Evolutionary conservation across 352 stramenopile genomes (phyloP).

Genomic region (Globisporangium cederbergense): DNA sequence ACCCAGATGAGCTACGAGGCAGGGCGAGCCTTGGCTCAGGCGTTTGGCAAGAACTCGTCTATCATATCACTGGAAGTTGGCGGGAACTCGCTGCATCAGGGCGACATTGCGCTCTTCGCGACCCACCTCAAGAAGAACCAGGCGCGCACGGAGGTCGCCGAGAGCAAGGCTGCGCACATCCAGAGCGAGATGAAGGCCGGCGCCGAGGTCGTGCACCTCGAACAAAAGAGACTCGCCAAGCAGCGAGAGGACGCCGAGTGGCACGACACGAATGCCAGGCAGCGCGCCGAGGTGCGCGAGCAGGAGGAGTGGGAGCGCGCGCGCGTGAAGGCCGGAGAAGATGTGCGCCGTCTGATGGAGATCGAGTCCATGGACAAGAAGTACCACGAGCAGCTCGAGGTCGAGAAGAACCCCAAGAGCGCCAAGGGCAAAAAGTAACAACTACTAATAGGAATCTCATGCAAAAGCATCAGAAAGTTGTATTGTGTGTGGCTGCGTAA

Average conservation of each 20-base stretch:
- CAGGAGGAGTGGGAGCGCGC: conserved; percentile 54
- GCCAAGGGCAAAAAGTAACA: conserved; percentile 54
- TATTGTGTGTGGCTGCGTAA: neutral
- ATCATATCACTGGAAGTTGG: conserved; percentile 52
- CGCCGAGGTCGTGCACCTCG: conserved; percentile 25
- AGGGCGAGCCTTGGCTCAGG: conserved; percentile 35
- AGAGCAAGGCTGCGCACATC: conserved; percentile 26
- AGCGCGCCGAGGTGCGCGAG: conserved; percentile 40
- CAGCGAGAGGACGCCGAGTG: conserved; percentile 37
- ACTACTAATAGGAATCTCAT: neutral
- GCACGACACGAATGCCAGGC: conserved; percentile 51
- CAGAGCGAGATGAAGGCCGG: conserved; percentile 26
- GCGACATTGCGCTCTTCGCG: conserved; percentile 42
- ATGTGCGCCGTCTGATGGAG: conserved; percentile 40
- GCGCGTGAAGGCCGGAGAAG: conserved; percentile 30
- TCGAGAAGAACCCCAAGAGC: conserved; percentile 42
- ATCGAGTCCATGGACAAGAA: conserved; percentile 60
- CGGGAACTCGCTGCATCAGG: conserved; percentile 40
- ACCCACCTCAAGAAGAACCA: conserved; percentile 48
- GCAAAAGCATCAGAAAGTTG: conserved; percentile 3
- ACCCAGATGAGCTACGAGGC: conserved; percentile 53
- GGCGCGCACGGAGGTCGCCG: conserved; percentile 18
- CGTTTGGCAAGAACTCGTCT: conserved; percentile 44
- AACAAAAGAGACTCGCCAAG: conserved; percentile 36
- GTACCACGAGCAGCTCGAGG: conserved; percentile 39